These are phyloP conservation scores for Letharia columbiana DNA, from an alignment of 495 filamentous ascomycete species.

Conservation along the genomic window DNA sequence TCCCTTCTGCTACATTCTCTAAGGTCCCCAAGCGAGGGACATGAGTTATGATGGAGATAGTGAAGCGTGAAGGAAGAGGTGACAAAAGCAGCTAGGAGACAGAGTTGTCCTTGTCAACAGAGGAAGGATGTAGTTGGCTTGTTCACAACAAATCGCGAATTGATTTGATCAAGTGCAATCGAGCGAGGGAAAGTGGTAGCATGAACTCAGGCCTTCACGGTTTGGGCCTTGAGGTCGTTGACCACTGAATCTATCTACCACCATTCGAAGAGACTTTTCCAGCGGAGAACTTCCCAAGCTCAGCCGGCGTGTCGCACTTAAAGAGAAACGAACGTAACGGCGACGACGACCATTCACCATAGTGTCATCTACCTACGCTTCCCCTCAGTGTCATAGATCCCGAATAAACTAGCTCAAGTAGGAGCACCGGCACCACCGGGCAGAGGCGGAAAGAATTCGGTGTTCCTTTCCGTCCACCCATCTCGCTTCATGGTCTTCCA, in stretches of 20 bases:
- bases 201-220: not conserved
- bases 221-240: not conserved
- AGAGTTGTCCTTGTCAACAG: not conserved
- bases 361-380: not conserved
- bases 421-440: not conserved
- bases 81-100: not conserved
- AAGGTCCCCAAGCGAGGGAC: not conserved
- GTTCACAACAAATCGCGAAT: not conserved
- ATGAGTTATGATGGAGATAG: not conserved
- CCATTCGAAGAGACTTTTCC: not conserved
- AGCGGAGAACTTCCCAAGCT: not conserved
- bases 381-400: not conserved
- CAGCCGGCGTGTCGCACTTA: not conserved
- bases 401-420: not conserved
- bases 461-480: slow-evolving; percentile 56
- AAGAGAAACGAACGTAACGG: not conserved
- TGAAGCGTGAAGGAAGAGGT: not conserved
- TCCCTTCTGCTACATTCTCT: too few species aligned
- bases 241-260: not conserved
- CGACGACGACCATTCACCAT: too few species aligned
- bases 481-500: slow-evolving; percentile 54
- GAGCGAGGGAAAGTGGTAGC: not conserved
- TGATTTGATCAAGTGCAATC: not conserved
- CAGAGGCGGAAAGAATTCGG: slow-evolving; percentile 41
- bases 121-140: not conserved